A percentile compares a stretch with the other conserved stretches of the same genome.
These are phyloP conservation scores for Prunus padus DNA, from an alignment of 306 rosid genomes.

Conservation along the genomic window DNA sequence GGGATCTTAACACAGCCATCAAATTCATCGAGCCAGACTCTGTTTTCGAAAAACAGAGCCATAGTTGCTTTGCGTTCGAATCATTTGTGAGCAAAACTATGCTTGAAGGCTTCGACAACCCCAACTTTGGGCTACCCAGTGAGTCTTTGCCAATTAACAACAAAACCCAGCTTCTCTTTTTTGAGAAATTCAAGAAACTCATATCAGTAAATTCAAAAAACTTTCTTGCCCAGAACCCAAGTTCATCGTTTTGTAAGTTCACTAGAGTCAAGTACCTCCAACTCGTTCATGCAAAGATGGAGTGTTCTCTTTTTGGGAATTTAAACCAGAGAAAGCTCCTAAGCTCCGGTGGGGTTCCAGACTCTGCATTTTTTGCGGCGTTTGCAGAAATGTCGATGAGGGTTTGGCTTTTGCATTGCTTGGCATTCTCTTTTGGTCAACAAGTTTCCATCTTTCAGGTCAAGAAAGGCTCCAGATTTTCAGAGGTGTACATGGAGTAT, in stretches of 20 bases:
- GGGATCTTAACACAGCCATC: constrained; percentile 78
- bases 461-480: constrained; percentile 63
- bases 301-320: constrained; percentile 87
- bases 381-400: constrained; percentile 81
- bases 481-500: constrained; percentile 91
- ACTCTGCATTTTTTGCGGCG: constrained; percentile 64
- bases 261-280: constrained; percentile 64
- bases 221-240: constrained; percentile 50
- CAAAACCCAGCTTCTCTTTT: constrained; percentile 34
- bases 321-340: constrained; percentile 72
- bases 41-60: constrained; percentile 47
- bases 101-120: constrained; percentile 69
- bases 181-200: constrained; percentile 60
- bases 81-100: constrained; percentile 69
- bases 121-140: constrained; percentile 35
- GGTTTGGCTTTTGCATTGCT: constrained; percentile 69
- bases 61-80: constrained; percentile 62
- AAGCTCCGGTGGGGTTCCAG: constrained; percentile 73
- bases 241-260: constrained; percentile 54
- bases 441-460: constrained; percentile 64
- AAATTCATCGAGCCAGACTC: constrained; percentile 64
- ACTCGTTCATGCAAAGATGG: constrained; percentile 88
- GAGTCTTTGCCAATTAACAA: constrained; percentile 21
- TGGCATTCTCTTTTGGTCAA: constrained; percentile 65
- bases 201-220: constrained; percentile 44